phyloP scores from a whole-genome alignment of 495 filamentous ascomycete species.

The Hypoxylon intermedium region DNA sequence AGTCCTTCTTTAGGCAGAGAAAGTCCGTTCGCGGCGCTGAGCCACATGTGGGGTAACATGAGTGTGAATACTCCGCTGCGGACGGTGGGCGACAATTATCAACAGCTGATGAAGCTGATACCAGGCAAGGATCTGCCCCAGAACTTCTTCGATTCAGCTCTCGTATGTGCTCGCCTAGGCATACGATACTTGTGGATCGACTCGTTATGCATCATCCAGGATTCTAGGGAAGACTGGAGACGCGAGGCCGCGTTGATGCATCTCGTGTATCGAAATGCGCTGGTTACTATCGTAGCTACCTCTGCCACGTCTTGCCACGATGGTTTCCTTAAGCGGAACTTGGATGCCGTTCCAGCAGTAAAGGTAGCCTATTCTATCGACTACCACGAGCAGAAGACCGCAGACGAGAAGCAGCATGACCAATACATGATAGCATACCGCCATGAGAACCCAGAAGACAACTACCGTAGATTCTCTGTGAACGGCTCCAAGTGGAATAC shows the following conservation, averaged over 20 bases:
- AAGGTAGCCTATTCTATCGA: conserved; percentile 2
- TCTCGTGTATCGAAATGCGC: conserved; percentile 20
- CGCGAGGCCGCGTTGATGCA: conserved; percentile 19
- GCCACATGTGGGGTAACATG: conserved; percentile 30
- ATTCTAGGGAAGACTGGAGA: conserved; percentile 14
- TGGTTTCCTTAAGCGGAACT: conserved; percentile 9
- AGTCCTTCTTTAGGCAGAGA: background rate
- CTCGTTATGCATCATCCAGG: conserved; percentile 17
- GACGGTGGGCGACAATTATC: conserved; percentile 15
- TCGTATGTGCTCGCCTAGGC: background rate
- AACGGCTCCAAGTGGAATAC: background rate
- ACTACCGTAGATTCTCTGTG: background rate
- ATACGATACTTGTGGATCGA: conserved; percentile 6
- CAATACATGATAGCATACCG: background rate
- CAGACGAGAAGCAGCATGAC: background rate
- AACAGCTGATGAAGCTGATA: background rate
- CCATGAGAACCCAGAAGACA: background rate
- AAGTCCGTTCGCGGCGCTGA: conserved; percentile 15
- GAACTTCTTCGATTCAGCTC: conserved; percentile 15
- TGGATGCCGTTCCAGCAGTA: background rate
- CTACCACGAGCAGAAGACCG: background rate
- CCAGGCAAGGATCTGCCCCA: background rate
- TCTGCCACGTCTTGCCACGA: conserved; percentile 16
- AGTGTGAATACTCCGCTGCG: conserved; percentile 7
- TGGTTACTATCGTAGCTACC: conserved; percentile 16